phyloP scores from a whole-genome alignment of 768 basidiomycete species.

The Psilocybe subaeruginosa region DNA sequence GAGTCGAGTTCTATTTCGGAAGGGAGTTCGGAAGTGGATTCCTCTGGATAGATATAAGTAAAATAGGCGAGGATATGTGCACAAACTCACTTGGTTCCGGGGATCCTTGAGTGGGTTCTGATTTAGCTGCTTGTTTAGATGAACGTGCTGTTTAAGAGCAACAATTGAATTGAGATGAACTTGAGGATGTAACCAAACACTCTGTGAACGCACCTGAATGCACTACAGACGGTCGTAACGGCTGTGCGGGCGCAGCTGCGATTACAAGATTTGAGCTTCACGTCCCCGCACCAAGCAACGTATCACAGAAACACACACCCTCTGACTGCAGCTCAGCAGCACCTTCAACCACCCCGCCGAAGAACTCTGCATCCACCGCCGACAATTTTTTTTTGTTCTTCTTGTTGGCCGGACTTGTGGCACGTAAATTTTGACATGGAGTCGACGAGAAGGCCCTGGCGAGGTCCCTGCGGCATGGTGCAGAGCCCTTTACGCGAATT shows the following conservation, averaged over 20 bases:
- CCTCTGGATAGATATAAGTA: neutral
- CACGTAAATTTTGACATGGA: conserved; percentile 19
- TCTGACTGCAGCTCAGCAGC: neutral
- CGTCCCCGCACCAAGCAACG: neutral
- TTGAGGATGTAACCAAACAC: neutral
- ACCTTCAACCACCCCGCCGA: conserved; percentile 7
- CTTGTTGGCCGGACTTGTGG: conserved; percentile 19
- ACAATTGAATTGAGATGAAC: neutral
- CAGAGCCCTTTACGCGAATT: conserved; percentile 27
- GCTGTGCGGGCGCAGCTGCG: neutral
- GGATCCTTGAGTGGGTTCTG: neutral
- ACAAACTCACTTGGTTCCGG: neutral
- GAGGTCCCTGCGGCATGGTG: conserved; percentile 10
- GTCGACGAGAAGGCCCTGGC: conserved; percentile 15
- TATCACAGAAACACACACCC: neutral
- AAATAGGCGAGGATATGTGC: neutral
- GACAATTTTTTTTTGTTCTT: conserved; percentile 13
- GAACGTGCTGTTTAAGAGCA: neutral
- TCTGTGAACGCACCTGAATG: neutral
- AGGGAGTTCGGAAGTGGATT: neutral
- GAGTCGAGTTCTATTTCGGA: neutral
- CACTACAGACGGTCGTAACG: neutral
- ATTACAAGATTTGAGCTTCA: neutral
- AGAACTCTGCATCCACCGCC: conserved; percentile 18
- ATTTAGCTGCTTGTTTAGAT: neutral